Base-by-base conservation (phyloP, 2,329 filamentous ascomycete species). In the Chaetothyriales sp. region DNA sequence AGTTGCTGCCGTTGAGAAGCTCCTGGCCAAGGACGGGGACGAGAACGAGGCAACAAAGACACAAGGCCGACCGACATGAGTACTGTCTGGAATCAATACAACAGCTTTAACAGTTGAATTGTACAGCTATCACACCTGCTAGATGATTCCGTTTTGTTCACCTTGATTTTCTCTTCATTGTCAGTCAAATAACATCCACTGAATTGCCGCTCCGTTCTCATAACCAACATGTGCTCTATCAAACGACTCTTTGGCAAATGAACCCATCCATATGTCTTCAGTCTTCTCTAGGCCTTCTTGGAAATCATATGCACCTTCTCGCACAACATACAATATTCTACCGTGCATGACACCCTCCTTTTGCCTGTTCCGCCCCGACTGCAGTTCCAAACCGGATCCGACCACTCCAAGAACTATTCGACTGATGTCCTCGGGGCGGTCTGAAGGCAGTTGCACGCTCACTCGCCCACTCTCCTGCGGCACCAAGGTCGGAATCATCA, bases 1-100 rank as follows among this genome's bases (percentile, higher is more conserved):
- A 70, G 84, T 94, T 19, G 69, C 68, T 20, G 74, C 73, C 48
- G 78, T 83, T 32, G 69, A 77, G 57, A 68, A 70, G 58, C 58
- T 81, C 50, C 61, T 81, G 54, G 68, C 62, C 25, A 52, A 44
- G 2, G 61, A 63, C 25, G 19, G 50, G 3, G 22, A 25, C 22
- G 6, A 25, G 22, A 6, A 25, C 7, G 25, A 46, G 43, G 43
- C 43, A 12, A 15, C 32, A 15, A 15, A 39, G 32, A 39, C 32
- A 2, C 32, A 9, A 15, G 12, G 32, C 10, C 32, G 10, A 8
- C 4, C 28, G 2, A 12, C 32, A 15, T 39, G 32, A 39, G 12
- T 15, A 39, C 15, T 39, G 22, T 15, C 2, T 5, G 15, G 15
- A 15, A 4, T 2, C 9, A 39, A 39, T 15, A 15, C 32, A 39